Base-by-base conservation (phyloP, 169 alveolate species). In the Plasmodium adleri region DNA sequence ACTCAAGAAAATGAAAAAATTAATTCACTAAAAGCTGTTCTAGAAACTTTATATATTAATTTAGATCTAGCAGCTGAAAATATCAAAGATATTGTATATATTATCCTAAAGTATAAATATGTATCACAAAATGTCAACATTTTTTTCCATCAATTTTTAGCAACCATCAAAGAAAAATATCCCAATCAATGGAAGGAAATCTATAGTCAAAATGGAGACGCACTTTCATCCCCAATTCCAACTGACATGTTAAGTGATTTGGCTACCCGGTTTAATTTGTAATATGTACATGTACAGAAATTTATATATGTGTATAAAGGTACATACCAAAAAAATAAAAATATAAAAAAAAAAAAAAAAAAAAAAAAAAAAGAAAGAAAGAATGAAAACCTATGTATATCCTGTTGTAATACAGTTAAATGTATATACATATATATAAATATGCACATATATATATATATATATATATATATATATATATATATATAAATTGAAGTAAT, bases 1-100 rank as follows among this genome's bases (percentile, higher is more conserved):
- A 68, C 91, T 2, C 91, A 83, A 72, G 91, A 83, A 83, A 83
- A 83, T 49, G 91, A 83, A 83, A 83, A 83, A 68, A 68, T 83
- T 32, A 83, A 58, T 43, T 67, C 91, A 4, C 74, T 83, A 15
- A 83, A 83, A 56, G 91, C 91, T 15, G 58, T 83, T 10, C 70
- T 83, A 26, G 91, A 83, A 67, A 70, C 91, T 1, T 49, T 83
- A 47, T 83, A 83, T 72, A 26, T 83, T 39, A 83, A 83, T 68
- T 75, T 83, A 10, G 91, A 83, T 28, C 56, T 83, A 26, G 91
- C 91, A 24, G 91, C 91, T 12, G 91, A 83, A 45, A 54, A 83
- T 72, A 43, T 83, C 28, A 72, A 63, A 62, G 91, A 83, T n/a
- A 83, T 83, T 32, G 73, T 32, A 4, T 83, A 83, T 56, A 83